Evolutionary conservation across 106 monocot species (phyloP), one percentile per base, ranked within the genome.

Genomic region (Platanthera zijinensis): DNA sequence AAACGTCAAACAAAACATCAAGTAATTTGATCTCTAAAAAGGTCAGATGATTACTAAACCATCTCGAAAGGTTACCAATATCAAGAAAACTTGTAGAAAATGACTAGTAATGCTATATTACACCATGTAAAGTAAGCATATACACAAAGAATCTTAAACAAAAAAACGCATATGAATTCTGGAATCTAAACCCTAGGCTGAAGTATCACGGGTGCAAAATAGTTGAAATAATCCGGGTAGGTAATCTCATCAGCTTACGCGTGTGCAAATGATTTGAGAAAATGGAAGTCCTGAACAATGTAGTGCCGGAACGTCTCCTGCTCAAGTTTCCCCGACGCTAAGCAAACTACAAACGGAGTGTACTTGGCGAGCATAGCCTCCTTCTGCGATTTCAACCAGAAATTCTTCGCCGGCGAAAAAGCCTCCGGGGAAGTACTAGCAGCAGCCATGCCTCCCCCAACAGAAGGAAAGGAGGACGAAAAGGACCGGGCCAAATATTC

Each of bases 281-380:
- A 99, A 76, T 90, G 82, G 13, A 83, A 69, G 50, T 92, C 92
- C 88, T 99, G 94, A 7, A 84, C 82, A 71, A 99, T 83, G 84
- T 85, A 99, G 25, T 74, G 78, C 21, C 83, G 80, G 83, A 99
- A 99, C 5, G 59, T 72, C 21, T 88, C 92, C n/a, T 82, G 19
- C 52, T 92, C 90, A 50, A 99, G 78, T 3, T 74, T 85, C 46
- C 99, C 99, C 0, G 99, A 75, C 15, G 92, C 90, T 52, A 94
- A 74, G 77, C 83, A 83, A 4, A 94, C 90, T 4, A 99, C 48
- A 79, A 99, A 92, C 12, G 99, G 99, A 13, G 89, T 90, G 72
- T 84, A 92, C 3, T 82, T 51, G 5, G 92, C 87, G 67, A 86
- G 79, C 45, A 76, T 72, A 8, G 82, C 85, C 61, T 94, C 92